Base-by-base conservation (phyloP, 495 filamentous ascomycete species). In the Lepidopterella palustris region DNA sequence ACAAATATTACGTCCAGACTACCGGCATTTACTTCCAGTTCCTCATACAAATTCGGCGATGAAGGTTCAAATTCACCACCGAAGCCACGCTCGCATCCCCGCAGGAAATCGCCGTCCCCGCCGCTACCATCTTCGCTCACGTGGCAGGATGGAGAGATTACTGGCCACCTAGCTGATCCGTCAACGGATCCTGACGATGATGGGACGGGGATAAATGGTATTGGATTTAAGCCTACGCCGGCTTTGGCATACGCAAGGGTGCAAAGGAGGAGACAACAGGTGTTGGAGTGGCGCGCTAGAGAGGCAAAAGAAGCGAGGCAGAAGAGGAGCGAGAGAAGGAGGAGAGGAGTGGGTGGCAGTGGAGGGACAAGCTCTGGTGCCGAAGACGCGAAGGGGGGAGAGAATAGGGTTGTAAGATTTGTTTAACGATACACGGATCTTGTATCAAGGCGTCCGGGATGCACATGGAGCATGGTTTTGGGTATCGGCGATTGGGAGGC, bases 201-300 rank as follows among this genome's bases (percentile, higher is more conserved):
- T 54, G 75, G 75, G 13, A 68, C 66, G 3, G 75, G 78, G 15
- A 68, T 78, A 52, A 75, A 95, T 71, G 92, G 92, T 13, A 87
- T 97, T 67, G 92, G 92, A 1, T 97, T 95, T 73, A 86, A 83
- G 62, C 92, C 92, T 0, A 97, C 90, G 8, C 80, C 91, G 18
- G 87, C 87, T 29, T 84, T 91, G 28, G 92, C 90, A 0, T 85
- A 88, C 71, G 83, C 84, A 25, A 78, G 92, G 56, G 78, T 82
- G 5, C 82, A 90, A 70, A 87, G 83, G 70, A 79, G 92, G 59
- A 80, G 83, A 66, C 84, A 87, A 72, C 92, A 97, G 73, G 78
- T 97, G 47, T 80, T 82, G 50, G 89, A 95, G 50, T 97, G 92
- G 79, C 84, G 81, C 68, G 84, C 79, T 56, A 79, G 92, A 2